Conservation (phyloP, 768 basidiomycete species). For the Phaeotremella skinneri region DNA sequence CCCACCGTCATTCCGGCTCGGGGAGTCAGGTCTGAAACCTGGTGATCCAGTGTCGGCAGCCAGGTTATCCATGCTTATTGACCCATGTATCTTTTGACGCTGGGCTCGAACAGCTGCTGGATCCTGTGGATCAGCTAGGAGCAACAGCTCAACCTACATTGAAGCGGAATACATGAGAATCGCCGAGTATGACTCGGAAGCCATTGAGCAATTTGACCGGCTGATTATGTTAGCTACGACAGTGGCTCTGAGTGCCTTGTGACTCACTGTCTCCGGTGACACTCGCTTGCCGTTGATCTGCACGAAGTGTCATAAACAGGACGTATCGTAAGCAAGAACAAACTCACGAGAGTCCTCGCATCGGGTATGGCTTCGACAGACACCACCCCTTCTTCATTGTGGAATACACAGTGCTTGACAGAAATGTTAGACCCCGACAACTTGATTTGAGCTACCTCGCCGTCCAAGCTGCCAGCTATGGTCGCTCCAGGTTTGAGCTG, state of each 20-base stretch:
- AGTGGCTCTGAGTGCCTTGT: background rate
- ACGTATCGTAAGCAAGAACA: background rate
- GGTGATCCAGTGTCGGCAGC: constrained; percentile 15
- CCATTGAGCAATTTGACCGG: constrained; percentile 86
- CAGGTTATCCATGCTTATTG: constrained; percentile 29
- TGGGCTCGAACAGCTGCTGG: constrained; percentile 43
- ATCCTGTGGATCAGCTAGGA: constrained; percentile 17
- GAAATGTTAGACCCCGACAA: constrained; percentile 88
- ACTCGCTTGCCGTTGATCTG: constrained; percentile 88
- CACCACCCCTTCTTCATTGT: constrained; percentile 81
- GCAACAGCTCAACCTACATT: constrained; percentile 51
- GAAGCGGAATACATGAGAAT: constrained; percentile 96
- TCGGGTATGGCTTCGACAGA: constrained; percentile 73
- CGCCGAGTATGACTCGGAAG: constrained; percentile 93
- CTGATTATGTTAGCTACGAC: constrained; percentile 46
- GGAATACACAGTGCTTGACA: constrained; percentile 88
- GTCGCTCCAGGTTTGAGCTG: constrained; percentile 85
- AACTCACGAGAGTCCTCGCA: constrained; percentile 63
- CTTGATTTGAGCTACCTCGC: constrained; percentile 76
- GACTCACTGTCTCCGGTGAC: constrained; percentile 66
- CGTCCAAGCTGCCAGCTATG: constrained; percentile 79
- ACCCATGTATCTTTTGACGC: constrained; percentile 29
- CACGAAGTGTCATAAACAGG: background rate
- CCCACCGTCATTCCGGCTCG: constrained; percentile 14
- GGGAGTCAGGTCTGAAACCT: constrained; percentile 23